Conservation (phyloP, 345 rosid genomes). For the Anacardium occidentale region DNA sequence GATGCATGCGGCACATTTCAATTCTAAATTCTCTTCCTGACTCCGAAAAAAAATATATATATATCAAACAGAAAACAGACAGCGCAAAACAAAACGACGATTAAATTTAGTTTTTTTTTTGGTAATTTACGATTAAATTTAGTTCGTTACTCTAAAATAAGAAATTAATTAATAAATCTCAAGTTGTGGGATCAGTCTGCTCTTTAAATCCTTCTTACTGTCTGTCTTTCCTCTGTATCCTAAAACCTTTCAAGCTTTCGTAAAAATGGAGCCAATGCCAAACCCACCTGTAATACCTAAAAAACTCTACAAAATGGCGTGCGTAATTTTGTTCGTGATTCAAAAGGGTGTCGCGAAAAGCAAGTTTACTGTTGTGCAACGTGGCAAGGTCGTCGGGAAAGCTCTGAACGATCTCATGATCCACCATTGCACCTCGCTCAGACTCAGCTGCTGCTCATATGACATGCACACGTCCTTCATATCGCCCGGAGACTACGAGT, state of each 20-base stretch:
- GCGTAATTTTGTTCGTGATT: conserved; percentile 26
- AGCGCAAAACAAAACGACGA: conserved; percentile 11
- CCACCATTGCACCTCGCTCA: conserved; percentile 19
- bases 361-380: conserved; percentile 26
- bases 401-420: conserved; percentile 29
- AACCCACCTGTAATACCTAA: conserved; percentile 20
- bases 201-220: not conserved
- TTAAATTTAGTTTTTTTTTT: not conserved
- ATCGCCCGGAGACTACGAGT: conserved; percentile 37
- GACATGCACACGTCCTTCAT: conserved; percentile 24
- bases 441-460: conserved; percentile 21
- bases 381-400: conserved; percentile 34
- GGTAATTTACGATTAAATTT: not conserved
- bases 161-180: too few species aligned
- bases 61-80: conserved; percentile 1
- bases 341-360: conserved; percentile 33
- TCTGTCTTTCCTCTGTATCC: not conserved
- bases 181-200: too few species aligned
- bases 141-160: not conserved
- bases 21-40: too few species aligned
- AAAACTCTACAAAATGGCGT: conserved; percentile 21
- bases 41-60: too few species aligned
- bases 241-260: not conserved
- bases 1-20: too few species aligned
- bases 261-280: conserved; percentile 15